Conservation (phyloP, 495 filamentous ascomycete species). For the Penicillium canescens region DNA sequence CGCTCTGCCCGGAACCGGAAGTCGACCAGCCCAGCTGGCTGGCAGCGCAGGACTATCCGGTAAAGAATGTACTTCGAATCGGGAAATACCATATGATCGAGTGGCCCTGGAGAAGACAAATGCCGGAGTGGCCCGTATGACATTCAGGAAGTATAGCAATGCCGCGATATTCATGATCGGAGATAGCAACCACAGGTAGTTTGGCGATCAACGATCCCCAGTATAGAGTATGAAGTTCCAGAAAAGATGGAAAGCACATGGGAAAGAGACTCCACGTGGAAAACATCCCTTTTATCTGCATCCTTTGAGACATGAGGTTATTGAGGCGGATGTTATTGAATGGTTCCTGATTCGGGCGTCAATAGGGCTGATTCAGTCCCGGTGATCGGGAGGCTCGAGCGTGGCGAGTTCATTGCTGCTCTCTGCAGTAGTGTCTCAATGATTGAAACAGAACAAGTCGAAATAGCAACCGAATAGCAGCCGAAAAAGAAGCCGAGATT, state of each 20-base stretch:
- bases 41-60: constrained; percentile 31
- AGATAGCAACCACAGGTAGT: neutral
- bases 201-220: neutral
- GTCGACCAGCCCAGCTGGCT: constrained; percentile 43
- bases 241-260: neutral
- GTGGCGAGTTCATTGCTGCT: too few species aligned
- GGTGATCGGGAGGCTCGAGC: neutral
- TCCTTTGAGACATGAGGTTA: constrained; percentile 1
- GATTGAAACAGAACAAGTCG: too few species aligned
- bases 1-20: constrained; percentile 31
- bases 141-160: constrained; percentile 21
- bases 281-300: constrained; percentile 4
- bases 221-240: neutral
- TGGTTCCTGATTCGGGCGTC: constrained; percentile 18
- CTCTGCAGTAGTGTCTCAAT: too few species aligned
- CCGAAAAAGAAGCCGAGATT: neutral
- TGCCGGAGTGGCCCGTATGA: constrained; percentile 15
- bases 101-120: constrained; percentile 4
- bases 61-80: constrained; percentile 30
- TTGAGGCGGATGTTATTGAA: constrained; percentile 11
- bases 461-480: too few species aligned
- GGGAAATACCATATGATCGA: constrained; percentile 12
- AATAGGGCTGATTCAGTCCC: constrained; percentile 13
- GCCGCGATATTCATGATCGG: constrained; percentile 21
- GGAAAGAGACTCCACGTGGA: neutral